These are phyloP conservation scores for Nothophoma quercina DNA, from an alignment of 2,329 filamentous ascomycete species.

Conservation along the genomic window DNA sequence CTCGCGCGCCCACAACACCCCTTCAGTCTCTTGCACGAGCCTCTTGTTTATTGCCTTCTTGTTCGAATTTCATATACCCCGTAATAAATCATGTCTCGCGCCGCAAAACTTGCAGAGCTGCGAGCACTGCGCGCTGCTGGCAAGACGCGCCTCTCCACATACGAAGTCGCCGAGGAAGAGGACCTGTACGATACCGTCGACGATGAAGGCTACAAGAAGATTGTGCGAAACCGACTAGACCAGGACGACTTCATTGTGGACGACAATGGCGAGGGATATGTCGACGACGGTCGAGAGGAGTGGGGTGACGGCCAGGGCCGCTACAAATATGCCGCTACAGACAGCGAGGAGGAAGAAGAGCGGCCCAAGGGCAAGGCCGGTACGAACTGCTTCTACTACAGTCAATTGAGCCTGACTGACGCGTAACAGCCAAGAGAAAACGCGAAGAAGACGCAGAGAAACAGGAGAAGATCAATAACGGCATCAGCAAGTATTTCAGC, in stretches of 20 bases:
- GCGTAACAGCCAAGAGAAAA: conserved; percentile 75
- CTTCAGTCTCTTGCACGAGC: conserved; percentile 14
- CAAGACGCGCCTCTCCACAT: conserved; percentile 88
- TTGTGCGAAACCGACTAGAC: conserved; percentile 86
- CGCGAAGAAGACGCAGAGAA: conserved; percentile 86
- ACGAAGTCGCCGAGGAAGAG: conserved; percentile 83
- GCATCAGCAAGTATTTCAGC: conserved; percentile 94
- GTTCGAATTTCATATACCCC: conserved; percentile 9
- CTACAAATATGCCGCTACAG: conserved; percentile 68
- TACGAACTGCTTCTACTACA: conserved; percentile 34
- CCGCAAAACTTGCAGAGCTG: conserved; percentile 71
- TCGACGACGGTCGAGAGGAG: conserved; percentile 88
- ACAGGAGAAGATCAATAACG: conserved; percentile 85
- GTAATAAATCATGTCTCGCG: conserved; percentile 45
- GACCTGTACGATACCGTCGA: conserved; percentile 95
- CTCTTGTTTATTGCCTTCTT: conserved; percentile 24
- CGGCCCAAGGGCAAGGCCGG: conserved; percentile 66
- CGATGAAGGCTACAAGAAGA: conserved; percentile 96
- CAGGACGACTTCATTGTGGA: conserved; percentile 98
- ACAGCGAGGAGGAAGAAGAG: conserved; percentile 78
- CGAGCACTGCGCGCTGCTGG: conserved; percentile 84
- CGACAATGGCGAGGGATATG: conserved; percentile 96
- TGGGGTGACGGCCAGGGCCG: conserved; percentile 74
- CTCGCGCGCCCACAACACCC: conserved; percentile 31
- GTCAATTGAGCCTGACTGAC: conserved; percentile 21